Percentiles rank a stretch among this genome's conserved stretches.
phyloP scores from a whole-genome alignment of 2,329 filamentous ascomycete species.

The Colletotrichum sp. region DNA sequence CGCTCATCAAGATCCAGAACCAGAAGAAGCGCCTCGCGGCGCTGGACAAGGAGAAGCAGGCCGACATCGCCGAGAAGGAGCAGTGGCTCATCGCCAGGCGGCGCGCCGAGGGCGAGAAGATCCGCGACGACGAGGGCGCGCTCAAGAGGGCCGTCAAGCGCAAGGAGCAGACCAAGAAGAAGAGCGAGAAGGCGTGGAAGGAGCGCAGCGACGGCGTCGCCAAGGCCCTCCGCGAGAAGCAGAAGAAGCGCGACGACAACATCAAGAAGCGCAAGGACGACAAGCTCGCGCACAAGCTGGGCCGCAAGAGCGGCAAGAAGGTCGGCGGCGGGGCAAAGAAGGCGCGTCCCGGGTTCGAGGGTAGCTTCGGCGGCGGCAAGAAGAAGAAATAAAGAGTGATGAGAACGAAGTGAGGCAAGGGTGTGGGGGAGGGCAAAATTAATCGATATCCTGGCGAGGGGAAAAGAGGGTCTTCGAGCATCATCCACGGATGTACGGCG shows the following conservation, averaged over 20 bases:
- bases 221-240: conserved; percentile 77
- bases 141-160: conserved; percentile 96
- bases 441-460: conserved; percentile 5
- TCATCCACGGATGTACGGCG: conserved; percentile 13
- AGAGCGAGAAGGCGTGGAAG: conserved; percentile 88
- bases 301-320: conserved; percentile 56
- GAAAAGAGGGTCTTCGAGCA: background rate
- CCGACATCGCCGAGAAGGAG: conserved; percentile 91
- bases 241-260: conserved; percentile 84
- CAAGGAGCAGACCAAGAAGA: conserved; percentile 87
- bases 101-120: conserved; percentile 86
- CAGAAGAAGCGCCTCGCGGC: conserved; percentile 80
- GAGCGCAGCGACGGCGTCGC: conserved; percentile 75
- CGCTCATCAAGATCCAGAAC: conserved; percentile 84
- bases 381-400: conserved; percentile 37
- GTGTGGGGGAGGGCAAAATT: background rate
- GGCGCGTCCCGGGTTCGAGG: conserved; percentile 72
- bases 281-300: conserved; percentile 64
- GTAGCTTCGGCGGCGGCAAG: conserved; percentile 64
- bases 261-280: conserved; percentile 76
- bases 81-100: conserved; percentile 91
- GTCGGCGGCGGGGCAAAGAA: conserved; percentile 49
- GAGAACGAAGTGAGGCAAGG: background rate
- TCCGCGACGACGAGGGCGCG: conserved; percentile 83
- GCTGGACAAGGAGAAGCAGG: conserved; percentile 80